Conservation (phyloP, 2,329 filamentous ascomycete species). For the Bipolaris victoriae region DNA sequence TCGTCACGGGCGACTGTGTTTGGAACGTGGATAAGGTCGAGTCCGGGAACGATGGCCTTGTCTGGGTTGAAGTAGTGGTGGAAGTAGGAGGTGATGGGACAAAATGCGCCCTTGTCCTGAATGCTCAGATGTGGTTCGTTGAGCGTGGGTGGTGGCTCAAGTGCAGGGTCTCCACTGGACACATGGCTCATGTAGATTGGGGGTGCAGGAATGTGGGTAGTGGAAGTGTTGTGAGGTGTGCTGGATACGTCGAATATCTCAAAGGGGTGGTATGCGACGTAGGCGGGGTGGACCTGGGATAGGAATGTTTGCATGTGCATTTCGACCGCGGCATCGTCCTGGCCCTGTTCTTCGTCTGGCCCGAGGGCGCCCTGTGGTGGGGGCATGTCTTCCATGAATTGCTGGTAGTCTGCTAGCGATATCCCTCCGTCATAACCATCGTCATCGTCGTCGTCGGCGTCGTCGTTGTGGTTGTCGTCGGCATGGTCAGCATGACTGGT, state of each 20-base stretch:
- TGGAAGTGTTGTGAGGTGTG: conserved; percentile 20
- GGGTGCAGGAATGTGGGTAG: conserved; percentile 18
- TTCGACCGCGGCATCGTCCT: conserved; percentile 5
- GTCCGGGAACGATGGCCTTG: conserved; percentile 23
- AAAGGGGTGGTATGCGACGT: conserved; percentile 9
- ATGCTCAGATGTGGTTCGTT: conserved; percentile 40
- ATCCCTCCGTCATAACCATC: conserved; percentile 37
- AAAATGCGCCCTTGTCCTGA: conserved; percentile 38
- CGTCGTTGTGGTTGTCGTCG: not conserved
- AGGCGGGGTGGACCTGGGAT: conserved; percentile 23
- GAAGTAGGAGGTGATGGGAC: conserved; percentile 40
- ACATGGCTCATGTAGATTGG: conserved; percentile 19
- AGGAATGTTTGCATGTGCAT: conserved; percentile 24
- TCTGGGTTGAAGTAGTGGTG: conserved; percentile 21
- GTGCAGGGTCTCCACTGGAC: conserved; percentile 24
- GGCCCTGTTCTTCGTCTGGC: conserved; percentile 6
- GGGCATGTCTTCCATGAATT: conserved; percentile 16
- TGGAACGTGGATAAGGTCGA: conserved; percentile 36
- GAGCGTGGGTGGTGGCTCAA: conserved; percentile 31
- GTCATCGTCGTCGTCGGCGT: conserved; percentile 14
- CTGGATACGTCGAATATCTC: conserved; percentile 17
- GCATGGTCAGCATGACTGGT: conserved; percentile 27
- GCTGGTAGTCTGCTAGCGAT: conserved; percentile 28
- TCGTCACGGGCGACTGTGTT: conserved; percentile 39
- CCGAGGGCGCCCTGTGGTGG: conserved; percentile 9